Base-by-base conservation (phyloP, 768 basidiomycete species). In the Russula vinacea region DNA sequence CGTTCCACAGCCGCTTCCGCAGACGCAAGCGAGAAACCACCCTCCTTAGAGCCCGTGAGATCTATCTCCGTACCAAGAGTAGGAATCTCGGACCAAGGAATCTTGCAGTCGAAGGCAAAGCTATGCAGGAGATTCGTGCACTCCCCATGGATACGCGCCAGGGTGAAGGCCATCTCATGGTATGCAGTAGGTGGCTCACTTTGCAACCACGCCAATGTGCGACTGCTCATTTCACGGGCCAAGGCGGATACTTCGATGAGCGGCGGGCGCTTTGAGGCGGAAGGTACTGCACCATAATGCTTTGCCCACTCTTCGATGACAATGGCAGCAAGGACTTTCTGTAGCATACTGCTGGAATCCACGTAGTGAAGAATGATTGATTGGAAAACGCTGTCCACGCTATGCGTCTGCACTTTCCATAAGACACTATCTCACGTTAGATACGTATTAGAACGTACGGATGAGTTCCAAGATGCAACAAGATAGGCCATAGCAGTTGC, bases 241-340 rank as follows among this genome's bases (percentile, higher is more conserved):
- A 91, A 79, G 17, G 79, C 72, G 14, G 85, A 86, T 37, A 70
- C 72, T 55, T 88, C 82, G 24, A 84, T 78, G 53, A 90, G 78
- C 47, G 81, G 75, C 5, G 70, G 68, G 7, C 59, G 66, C 1
- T 71, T 63, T 14, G 76, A 64, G 8, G 76, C 64, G 26, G 55
- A 63, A 0, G 76, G 68, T 14, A 72, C 73, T 24, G 52, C 63
- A 24, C 82, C 81, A 67, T 84, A 80, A 50, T 82, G 79, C 10
- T 77, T 76, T 5, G 94, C 92, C 97, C 95, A 98, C 78, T 98
- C 93, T 74, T 96, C 92, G 0, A 94, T 78, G 62, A 98, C 81
- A 55, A 91, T 83, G 19, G 92, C 88, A n/a, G 88, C 78, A 49
- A 98, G 75, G 72, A 94, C 86, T 67, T 90, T 90, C 72, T 97